These are phyloP conservation scores for Backusella luteola DNA, from an alignment of 192 early-diverging fungal species.

Conservation along the genomic window DNA sequence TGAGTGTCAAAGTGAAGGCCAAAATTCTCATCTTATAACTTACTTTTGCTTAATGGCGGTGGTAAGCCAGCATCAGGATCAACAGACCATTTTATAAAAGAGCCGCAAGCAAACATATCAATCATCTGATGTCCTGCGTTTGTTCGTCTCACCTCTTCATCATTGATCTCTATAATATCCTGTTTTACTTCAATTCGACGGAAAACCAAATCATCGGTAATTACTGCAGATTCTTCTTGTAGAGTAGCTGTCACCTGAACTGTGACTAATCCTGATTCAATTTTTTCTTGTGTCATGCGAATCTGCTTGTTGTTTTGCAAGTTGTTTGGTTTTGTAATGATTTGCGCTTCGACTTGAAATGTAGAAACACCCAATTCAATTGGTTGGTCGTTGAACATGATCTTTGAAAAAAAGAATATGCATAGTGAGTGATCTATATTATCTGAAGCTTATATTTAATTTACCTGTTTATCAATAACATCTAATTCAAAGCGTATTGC, in stretches of 20 bases:
- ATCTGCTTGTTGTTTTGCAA: slow-evolving; percentile 39
- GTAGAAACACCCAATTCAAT: slow-evolving; percentile 41
- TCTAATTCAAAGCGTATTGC: slow-evolving; percentile 57
- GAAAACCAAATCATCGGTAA: slow-evolving; percentile 38
- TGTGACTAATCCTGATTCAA: slow-evolving; percentile 51
- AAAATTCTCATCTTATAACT: background rate
- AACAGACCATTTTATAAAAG: slow-evolving; percentile 42
- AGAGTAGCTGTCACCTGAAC: slow-evolving; percentile 49
- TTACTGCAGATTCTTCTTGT: slow-evolving; percentile 23
- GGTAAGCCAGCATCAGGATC: slow-evolving; percentile 26
- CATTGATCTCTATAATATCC: slow-evolving; percentile 53
- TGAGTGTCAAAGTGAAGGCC: background rate
- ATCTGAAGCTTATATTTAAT: background rate
- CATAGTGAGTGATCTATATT: background rate
- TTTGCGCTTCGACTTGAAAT: slow-evolving; percentile 41
- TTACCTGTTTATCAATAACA: slow-evolving; percentile 51
- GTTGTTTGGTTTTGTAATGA: slow-evolving; percentile 36
- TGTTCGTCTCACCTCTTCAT: slow-evolving; percentile 45
- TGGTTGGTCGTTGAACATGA: slow-evolving; percentile 52
- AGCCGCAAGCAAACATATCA: slow-evolving; percentile 48
- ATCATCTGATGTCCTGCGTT: slow-evolving; percentile 53
- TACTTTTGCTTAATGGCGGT: background rate
- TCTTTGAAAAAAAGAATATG: slow-evolving; percentile 29
- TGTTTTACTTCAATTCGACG: slow-evolving; percentile 51
- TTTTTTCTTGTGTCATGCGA: slow-evolving; percentile 40